Base-by-base conservation (phyloP, 2,329 filamentous ascomycete genomes). In the Pyrenophora seminiperda region DNA sequence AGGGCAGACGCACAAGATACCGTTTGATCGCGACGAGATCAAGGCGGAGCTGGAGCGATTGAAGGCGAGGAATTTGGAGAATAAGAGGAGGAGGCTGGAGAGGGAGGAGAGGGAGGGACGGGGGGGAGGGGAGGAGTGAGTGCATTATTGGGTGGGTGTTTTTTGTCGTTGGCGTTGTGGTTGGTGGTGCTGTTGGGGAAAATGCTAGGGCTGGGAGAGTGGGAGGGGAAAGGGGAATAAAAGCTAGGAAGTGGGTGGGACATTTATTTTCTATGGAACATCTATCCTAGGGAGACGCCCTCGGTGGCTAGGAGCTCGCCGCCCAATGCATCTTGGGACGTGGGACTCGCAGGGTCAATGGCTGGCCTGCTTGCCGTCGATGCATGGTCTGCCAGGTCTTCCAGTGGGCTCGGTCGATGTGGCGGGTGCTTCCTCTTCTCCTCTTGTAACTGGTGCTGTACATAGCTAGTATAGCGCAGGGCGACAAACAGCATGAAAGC, bases 1-100 rank as follows among this genome's bases (percentile, higher is more conserved):
- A 4, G 86, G 89, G 57, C 81, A 92, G 70, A 87, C 87, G 53
- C 87, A 94, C 75, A 83, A 82, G 66, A 83, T 94, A 37, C 90
- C 90, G 1, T 83, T 83, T 52, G 89, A 94, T 62, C 80, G 81
- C 57, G 89, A 94, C 47, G 90, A 95, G 75, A 94, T 99, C 87
- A 50, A 82, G 82, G n/a, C n/a, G 56, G 94, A 99, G 77, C 79
- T 95, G 60, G 81, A 89, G 69, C 80, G 90, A 58, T 79, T 94
- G 71, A 85, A 83, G 70, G 76, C 71, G 59, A 73, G 66, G 58
- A 77, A 73, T 44, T 50, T 79, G 56, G 75, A 74, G 44, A 73
- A 76, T 44, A 76, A 80, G 56, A 77, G 78, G 61, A 71, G 70
- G 65, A 74, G 80, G 54, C 67, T 80, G 67, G 73, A 75, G 54